These are phyloP conservation scores for Alternaria infectoria DNA, from an alignment of 2,329 filamentous ascomycete species.

Conservation along the genomic window DNA sequence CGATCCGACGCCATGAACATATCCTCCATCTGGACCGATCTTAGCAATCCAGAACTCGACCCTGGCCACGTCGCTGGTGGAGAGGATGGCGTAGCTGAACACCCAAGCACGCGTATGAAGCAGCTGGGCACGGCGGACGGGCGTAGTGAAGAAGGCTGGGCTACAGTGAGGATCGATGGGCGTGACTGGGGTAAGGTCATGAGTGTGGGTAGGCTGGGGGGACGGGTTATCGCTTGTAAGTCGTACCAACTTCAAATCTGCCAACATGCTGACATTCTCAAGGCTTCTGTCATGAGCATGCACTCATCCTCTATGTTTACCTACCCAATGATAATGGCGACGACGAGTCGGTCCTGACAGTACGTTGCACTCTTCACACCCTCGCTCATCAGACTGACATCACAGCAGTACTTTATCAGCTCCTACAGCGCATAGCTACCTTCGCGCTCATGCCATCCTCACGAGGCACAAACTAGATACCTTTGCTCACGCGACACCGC, in stretches of 20 bases:
- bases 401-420: constrained; percentile 62
- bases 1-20: constrained; percentile 85
- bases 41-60: constrained; percentile 88
- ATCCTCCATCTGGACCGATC: constrained; percentile 80
- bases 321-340: constrained; percentile 72
- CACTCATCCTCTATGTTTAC: constrained; percentile 83
- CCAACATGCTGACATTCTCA: constrained; percentile 19
- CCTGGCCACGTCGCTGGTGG: constrained; percentile 72
- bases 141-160: constrained; percentile 82
- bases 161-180: constrained; percentile 87
- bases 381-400: constrained; percentile 22
- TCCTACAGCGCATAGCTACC: constrained; percentile 56
- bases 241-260: not conserved
- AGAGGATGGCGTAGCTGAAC: constrained; percentile 71
- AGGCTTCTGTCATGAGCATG: constrained; percentile 78
- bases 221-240: constrained; percentile 88
- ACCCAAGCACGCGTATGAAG: constrained; percentile 81
- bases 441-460: not conserved
- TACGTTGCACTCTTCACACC: constrained; percentile 46
- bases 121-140: constrained; percentile 61
- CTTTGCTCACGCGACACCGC: not conserved
- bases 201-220: constrained; percentile 87
- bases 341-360: constrained; percentile 78
- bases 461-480: constrained; percentile 14
- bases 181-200: constrained; percentile 95